Evolutionary conservation across 1,284 basidiomycete species (phyloP).

Genomic region (Trichosporon faecale): DNA sequence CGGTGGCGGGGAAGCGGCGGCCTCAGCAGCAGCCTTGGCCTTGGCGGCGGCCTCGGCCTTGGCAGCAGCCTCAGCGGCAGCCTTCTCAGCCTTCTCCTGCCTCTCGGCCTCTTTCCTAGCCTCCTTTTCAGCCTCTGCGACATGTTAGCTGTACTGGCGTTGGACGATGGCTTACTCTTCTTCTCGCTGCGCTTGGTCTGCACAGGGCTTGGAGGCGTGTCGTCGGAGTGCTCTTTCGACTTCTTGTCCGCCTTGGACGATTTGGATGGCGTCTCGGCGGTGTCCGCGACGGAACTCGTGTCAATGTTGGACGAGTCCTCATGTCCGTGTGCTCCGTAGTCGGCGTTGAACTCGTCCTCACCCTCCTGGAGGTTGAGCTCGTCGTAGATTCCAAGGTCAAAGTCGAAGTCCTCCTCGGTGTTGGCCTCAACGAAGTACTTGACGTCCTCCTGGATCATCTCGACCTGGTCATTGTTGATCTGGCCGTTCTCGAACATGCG

Average conservation of each 20-base stretch:
- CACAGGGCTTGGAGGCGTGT: slow-evolving; percentile 39
- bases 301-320: slow-evolving; percentile 58
- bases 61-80: slow-evolving; percentile 16
- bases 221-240: slow-evolving; percentile 19
- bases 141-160: neutral
- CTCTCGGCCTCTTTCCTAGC: slow-evolving; percentile 17
- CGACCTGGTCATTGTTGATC: slow-evolving; percentile 75
- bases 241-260: slow-evolving; percentile 44
- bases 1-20: slow-evolving; percentile 31
- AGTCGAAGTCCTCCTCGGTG: slow-evolving; percentile 93
- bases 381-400: slow-evolving; percentile 97
- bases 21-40: slow-evolving; percentile 29
- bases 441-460: slow-evolving; percentile 87
- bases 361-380: slow-evolving; percentile 91
- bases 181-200: slow-evolving; percentile 28
- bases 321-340: slow-evolving; percentile 62
- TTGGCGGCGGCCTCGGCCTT: slow-evolving; percentile 21
- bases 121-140: slow-evolving; percentile 25
- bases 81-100: slow-evolving; percentile 15
- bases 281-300: slow-evolving; percentile 53
- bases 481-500: slow-evolving; percentile 93
- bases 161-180: slow-evolving; percentile 20
- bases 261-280: slow-evolving; percentile 43
- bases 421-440: slow-evolving; percentile 96
- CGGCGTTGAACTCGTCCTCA: slow-evolving; percentile 77